Conservation (phyloP, 2,329 filamentous ascomycete genomes). For the Arachnomyces sp. region DNA sequence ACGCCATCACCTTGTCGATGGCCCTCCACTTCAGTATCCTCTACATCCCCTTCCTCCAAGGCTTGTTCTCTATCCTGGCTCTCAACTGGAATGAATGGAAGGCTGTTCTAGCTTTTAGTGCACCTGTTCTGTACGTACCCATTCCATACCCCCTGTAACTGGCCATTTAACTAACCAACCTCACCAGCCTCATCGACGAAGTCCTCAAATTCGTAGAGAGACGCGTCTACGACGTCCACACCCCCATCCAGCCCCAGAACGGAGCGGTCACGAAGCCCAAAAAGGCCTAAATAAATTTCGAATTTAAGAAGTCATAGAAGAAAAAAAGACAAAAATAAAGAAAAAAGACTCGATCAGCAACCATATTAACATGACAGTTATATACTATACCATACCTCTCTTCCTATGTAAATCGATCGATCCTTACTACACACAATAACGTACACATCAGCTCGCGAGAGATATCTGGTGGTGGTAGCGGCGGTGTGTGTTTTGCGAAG, state of each 20-base stretch:
- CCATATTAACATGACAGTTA: no score
- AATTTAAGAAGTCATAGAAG: no score
- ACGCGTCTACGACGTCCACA: constrained; percentile 44
- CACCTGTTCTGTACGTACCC: constrained; percentile 75
- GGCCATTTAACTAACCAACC: constrained; percentile 1
- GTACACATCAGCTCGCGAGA: no score
- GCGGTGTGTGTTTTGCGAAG: no score
- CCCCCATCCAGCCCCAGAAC: constrained; percentile 18
- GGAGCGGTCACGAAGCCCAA: constrained; percentile 28
- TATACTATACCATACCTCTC: no score
- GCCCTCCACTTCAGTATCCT: constrained; percentile 86
- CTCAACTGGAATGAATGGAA: constrained; percentile 83
- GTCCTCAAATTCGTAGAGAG: constrained; percentile 70
- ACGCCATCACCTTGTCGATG: constrained; percentile 90
- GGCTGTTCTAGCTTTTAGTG: constrained; percentile 79
- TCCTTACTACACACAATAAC: no score
- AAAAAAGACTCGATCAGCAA: no score
- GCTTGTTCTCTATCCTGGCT: constrained; percentile 82
- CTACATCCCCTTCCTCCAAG: constrained; percentile 82
- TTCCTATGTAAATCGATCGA: no score
- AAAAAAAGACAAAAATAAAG: no score
- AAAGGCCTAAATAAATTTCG: constrained; percentile 17
- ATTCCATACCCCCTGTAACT: constrained; percentile 8
- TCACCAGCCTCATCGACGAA: constrained; percentile 66
- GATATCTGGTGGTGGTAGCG: no score